Evolutionary conservation across 169 alveolate genomes (phyloP), one percentile per base, ranked within the genome.

Genomic region (Plasmodium coatneyi): DNA sequence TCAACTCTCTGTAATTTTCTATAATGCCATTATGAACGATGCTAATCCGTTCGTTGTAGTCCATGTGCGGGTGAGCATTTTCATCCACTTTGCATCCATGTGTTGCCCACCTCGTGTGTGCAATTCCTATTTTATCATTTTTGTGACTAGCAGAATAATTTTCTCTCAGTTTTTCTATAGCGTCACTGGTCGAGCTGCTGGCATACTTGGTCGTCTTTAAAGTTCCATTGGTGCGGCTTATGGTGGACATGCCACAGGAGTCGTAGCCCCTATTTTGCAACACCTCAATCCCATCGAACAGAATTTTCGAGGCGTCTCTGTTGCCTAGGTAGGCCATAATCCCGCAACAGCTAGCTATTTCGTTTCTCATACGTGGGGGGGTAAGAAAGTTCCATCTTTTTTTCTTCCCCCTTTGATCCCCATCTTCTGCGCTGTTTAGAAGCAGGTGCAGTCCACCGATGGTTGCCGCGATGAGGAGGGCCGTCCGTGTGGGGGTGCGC

Each of bases 81-180:
- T 93, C 95, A 84, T 98, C 99, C 2, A 99, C 98, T 82, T 98
- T 98, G 5, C 98, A 98, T 22, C 99, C 99, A 96, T 98, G 99
- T 0, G 99, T 99, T 0, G 99, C 99, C 99, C 99, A 99, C 54
- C 99, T 95, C 39, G 99, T 99, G 95, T 99, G 99, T 9, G 99
- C 99, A 49, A 99, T 98, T 16, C 99, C 99, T 5, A 98, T 96
- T 82, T 80, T 93, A 89, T 97, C 96, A 80, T 96, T 95, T 74
- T 80, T 84, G 94, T 98, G 99, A 46, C 96, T 93, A 41, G 93
- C 79, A 36, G 92, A 80, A 36, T 97, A 90, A 60, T 96, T 96
- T 10, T 89, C 82, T 71, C 96, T 95, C 92, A 98, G 87, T 54
- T 96, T 96, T 87, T 98, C 99, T 10, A 97, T 95, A 5, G 97